Base-by-base conservation (phyloP, 768 basidiomycete species). In the Trametes maxima region DNA sequence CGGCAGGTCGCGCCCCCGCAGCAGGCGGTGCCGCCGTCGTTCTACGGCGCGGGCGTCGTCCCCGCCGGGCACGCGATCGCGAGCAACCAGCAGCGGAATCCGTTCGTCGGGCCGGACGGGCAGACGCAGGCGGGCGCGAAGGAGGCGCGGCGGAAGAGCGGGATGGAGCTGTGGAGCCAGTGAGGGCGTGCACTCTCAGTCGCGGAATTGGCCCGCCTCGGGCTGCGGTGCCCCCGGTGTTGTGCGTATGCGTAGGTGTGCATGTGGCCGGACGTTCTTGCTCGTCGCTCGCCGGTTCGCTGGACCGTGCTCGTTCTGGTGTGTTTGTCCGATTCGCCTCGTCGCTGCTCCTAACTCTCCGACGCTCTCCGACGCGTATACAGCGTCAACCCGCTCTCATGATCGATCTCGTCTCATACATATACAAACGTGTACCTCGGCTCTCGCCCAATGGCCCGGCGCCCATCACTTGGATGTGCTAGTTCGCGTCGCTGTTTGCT, bases 111-210 rank as follows among this genome's bases (percentile, higher is more conserved):
- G 14, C 57, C 68, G 16, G 63, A 66, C 11, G 53, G 76, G 22
- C 69, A 77, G 47, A 79, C 79, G 57, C 76, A 75, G 64, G 64
- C 77, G 52, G 69, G 75, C 54, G 69, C 79, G 57, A 87, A 87
- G 75, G 87, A 89, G 60, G 72, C 72, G 39, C 77, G 87, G 72
- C 80, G 87, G 70, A 74, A 82, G 60, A 86, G 82, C 61, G 84
- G 83, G 59, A 85, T 88, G 81, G 89, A 92, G 72, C 72, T 83
- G 54, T 92, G 90, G 89, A 84, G 85, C 65, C 84, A 89, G 80
- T 90, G 78, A 86, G 60, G 24, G 46, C 21, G 36, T 21, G 50
- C 35, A 8, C 8, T 21, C 5, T 48, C 11, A 25, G 24, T n/a
- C 42, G 42, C 14, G 44, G n/a, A 8, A n/a, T 8, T 33, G 4